phyloP scores from a whole-genome alignment of 352 stramenopile genomes.

The Plasmopara halstedii region DNA sequence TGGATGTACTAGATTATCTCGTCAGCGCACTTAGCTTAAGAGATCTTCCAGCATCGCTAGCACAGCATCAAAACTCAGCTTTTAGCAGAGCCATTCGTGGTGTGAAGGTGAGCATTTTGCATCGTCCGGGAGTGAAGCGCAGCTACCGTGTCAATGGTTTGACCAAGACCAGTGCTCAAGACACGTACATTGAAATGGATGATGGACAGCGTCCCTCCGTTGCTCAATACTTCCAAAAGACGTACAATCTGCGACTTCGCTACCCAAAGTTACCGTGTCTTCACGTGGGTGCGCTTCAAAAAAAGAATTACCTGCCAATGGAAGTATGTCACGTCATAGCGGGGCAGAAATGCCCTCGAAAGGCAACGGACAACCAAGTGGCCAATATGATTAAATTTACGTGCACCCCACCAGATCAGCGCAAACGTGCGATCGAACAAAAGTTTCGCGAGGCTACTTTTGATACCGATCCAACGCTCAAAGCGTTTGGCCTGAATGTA shows the following conservation, averaged over 20 bases:
- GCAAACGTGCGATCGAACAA: conserved; percentile 51
- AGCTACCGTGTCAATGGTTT: conserved; percentile 63
- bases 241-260: conserved; percentile 44
- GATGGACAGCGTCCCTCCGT: conserved; percentile 39
- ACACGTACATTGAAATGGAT: conserved; percentile 59
- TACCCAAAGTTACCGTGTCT: conserved; percentile 75
- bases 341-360: conserved; percentile 69
- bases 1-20: conserved; percentile 48
- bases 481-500: conserved; percentile 52
- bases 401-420: conserved; percentile 41
- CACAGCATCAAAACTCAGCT: conserved; percentile 34
- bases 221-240: conserved; percentile 46
- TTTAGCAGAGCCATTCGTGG: conserved; percentile 53
- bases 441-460: conserved; percentile 57
- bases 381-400: conserved; percentile 78
- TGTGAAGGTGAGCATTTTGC: conserved; percentile 58
- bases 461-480: conserved; percentile 35
- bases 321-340: conserved; percentile 69
- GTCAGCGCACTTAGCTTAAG: conserved; percentile 21
- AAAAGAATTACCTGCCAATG: conserved; percentile 77
- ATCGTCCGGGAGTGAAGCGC: conserved; percentile 47
- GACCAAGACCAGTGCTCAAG: conserved; percentile 29
- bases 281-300: conserved; percentile 63
- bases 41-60: conserved; percentile 24
- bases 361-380: conserved; percentile 72